Evolutionary conservation across 345 rosid genomes (phyloP).

Genomic region (Linum usitatissimum): DNA sequence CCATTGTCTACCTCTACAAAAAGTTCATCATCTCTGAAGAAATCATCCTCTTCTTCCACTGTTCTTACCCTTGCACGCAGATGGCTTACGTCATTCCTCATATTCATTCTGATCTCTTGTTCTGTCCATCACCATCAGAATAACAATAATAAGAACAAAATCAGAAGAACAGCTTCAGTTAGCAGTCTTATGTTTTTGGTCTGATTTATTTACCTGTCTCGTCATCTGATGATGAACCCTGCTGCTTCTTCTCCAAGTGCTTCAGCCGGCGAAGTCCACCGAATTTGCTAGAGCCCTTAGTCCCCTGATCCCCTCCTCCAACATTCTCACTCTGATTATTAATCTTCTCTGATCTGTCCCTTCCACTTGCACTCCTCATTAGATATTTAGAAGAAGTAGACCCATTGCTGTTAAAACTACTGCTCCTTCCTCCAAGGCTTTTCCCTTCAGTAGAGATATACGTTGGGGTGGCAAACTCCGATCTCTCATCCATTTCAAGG

Average conservation of each 20-base stretch:
- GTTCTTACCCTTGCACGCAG: constrained; percentile 30
- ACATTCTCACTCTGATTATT: constrained; percentile 4
- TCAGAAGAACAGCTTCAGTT: no score
- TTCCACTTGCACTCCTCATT: background rate
- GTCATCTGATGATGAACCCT: constrained; percentile 13
- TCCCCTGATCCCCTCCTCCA: constrained; percentile 7
- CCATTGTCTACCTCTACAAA: constrained; percentile 16
- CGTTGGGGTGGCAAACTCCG: constrained; percentile 13
- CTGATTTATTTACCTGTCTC: constrained; percentile 24
- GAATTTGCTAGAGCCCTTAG: constrained; percentile 8
- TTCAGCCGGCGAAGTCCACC: constrained; percentile 13
- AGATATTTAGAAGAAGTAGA: constrained; percentile 1
- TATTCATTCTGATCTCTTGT: constrained; percentile 12
- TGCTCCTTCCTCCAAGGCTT: constrained; percentile 12
- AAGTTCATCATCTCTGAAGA: constrained; percentile 17
- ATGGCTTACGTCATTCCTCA: constrained; percentile 19
- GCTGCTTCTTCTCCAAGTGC: constrained; percentile 19
- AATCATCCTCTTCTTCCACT: constrained; percentile 33
- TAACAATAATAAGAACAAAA: background rate
- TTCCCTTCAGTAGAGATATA: constrained; percentile 14
- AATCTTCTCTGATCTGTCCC: background rate
- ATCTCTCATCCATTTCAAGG: constrained; percentile 22
- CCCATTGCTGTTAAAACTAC: background rate
- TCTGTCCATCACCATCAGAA: constrained; percentile 18
- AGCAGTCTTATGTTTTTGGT: no score